Base-by-base conservation (phyloP, 2,329 filamentous ascomycete species). In the Colletotrichum phormii region DNA sequence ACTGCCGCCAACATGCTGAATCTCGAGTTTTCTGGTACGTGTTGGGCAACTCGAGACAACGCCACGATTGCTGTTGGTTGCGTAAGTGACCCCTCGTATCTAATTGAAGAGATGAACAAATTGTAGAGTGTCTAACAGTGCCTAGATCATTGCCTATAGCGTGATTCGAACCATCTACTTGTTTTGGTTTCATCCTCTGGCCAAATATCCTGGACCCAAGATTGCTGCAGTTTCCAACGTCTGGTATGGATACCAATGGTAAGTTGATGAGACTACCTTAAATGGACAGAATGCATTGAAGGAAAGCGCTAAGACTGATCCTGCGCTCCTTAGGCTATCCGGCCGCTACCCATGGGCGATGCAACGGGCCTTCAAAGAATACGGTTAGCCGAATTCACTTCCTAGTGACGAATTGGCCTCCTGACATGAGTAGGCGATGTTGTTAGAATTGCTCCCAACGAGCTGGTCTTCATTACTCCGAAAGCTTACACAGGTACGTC, bases 171-270 rank as follows among this genome's bases (percentile, higher is more conserved):
- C 18, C 7, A 37, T 78, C 11, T 86, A 87, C 67, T 79, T 86
- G 4, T 72, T 87, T 1, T 78, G 77, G 33, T 72, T 87, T 3
- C 86, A 88, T 51, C 83, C 85, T 0, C 77, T 89, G 0, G 77
- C 86, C 1, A 64, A 76, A 1, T 64, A 88, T 0, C 87, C 87
- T 0, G 87, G 87, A 0, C 87, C 87, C 0, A 81, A 76, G 24
- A 59, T 84, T 0, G 87, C 86, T 0, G 85, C 84, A 3, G 9
- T 87, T 2, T 86, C 86, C 13, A 86, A 81, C 64, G 65, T 82
- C 42, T 89, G 86, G 87, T 83, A 86, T 49, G 86, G 84, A 1
- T 80, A 81, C 11, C 82, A 87, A 59, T 59, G 55, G 55, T 59
- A 59, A 3, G 55, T 59, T 24, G 55, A 37, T 22, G 11, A 3